These are phyloP conservation scores for Carpinus viminea DNA, from an alignment of 306 rosid species.

Conservation along the genomic window DNA sequence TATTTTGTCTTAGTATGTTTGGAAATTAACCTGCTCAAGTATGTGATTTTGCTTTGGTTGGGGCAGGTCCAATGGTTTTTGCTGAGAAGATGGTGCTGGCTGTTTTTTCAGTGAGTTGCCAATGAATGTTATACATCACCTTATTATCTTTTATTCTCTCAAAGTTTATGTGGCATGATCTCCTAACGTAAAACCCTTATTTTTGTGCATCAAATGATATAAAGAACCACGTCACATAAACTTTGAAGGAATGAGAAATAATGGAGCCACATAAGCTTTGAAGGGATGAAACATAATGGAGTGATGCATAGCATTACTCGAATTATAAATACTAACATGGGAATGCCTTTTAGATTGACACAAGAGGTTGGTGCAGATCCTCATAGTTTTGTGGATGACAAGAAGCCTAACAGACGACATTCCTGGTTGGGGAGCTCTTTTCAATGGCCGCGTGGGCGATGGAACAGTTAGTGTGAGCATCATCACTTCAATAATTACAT, in stretches of 20 bases:
- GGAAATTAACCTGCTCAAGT: too few relatives aligned
- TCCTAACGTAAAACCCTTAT: too few relatives aligned
- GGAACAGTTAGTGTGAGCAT: constrained; percentile 82
- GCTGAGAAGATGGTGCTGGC: constrained; percentile 87
- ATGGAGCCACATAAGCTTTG: too few relatives aligned
- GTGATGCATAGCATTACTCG: too few relatives aligned
- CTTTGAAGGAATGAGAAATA: too few relatives aligned
- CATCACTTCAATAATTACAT: neutral
- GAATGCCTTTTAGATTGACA: neutral
- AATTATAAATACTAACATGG: neutral
- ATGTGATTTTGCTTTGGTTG: neutral
- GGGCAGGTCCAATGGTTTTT: constrained; percentile 77
- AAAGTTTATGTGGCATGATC: too few relatives aligned
- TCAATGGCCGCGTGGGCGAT: constrained; percentile 80
- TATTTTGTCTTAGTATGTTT: too few relatives aligned
- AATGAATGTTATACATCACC: too few relatives aligned
- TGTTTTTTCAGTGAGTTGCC: constrained; percentile 60
- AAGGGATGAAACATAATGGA: too few relatives aligned
- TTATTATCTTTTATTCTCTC: too few relatives aligned
- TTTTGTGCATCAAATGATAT: too few relatives aligned
- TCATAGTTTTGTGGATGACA: constrained; percentile 88
- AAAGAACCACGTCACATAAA: too few relatives aligned
- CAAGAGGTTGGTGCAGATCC: constrained; percentile 40
- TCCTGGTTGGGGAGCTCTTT: constrained; percentile 92
- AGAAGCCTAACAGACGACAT: constrained; percentile 78